A percentile compares a stretch with the other conserved stretches of the same genome.
phyloP scores from a whole-genome alignment of 495 filamentous ascomycete genomes.

The Cercophora scortea region DNA sequence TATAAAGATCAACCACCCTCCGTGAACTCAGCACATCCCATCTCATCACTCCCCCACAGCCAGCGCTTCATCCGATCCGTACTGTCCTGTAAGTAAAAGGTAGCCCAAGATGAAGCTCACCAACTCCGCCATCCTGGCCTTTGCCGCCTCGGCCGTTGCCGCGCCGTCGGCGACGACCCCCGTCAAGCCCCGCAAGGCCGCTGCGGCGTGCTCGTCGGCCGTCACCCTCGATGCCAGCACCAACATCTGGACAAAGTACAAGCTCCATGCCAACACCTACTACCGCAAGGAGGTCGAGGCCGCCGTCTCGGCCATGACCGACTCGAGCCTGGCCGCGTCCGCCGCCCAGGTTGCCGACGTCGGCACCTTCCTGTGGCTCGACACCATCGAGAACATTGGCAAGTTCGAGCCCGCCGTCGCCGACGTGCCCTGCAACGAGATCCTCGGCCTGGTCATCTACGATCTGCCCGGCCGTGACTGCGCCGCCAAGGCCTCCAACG shows the following conservation, averaged over 20 bases:
- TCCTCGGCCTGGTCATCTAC: conserved; percentile 63
- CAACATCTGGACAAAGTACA: conserved; percentile 48
- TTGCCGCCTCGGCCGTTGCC: conserved; percentile 34
- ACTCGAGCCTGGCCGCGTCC: conserved; percentile 25
- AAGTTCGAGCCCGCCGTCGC: conserved; percentile 48
- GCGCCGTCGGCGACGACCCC: conserved; percentile 28
- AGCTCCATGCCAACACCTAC: conserved; percentile 49
- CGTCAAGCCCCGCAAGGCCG: conserved; percentile 20
- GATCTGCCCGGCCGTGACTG: conserved; percentile 74
- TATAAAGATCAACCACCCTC: conserved; percentile 28
- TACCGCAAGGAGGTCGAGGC: conserved; percentile 47
- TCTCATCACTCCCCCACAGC: too few relatives aligned
- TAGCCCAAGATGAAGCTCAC: conserved; percentile 38
- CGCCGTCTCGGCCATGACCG: conserved; percentile 35
- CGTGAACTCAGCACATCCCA: not conserved
- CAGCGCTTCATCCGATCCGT: too few relatives aligned
- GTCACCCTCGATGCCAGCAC: conserved; percentile 43
- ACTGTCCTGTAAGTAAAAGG: not conserved
- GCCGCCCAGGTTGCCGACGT: conserved; percentile 53
- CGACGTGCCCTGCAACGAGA: conserved; percentile 49
- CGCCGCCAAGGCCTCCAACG: conserved; percentile 68
- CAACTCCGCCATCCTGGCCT: conserved; percentile 28
- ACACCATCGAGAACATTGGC: conserved; percentile 52
- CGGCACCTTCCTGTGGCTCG: conserved; percentile 65
- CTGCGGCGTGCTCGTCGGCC: conserved; percentile 37